A percentile compares a stretch with the other conserved stretches of the same genome.
phyloP scores from a whole-genome alignment of 176 grass and related monocot genomes.

The Panicum miliaceum region DNA sequence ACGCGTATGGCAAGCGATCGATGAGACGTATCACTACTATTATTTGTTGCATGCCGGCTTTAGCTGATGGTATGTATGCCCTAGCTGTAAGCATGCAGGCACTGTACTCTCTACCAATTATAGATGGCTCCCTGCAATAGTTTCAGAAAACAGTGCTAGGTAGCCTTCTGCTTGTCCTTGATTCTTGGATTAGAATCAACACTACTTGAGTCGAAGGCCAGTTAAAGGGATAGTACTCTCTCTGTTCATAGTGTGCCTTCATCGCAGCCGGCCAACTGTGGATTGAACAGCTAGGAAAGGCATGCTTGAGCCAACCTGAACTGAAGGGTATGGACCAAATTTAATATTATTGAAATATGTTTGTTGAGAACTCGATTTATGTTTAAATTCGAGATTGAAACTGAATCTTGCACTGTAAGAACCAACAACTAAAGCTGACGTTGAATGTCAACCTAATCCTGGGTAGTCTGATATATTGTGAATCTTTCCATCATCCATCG shows the following conservation, averaged over 20 bases:
- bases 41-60: not conserved
- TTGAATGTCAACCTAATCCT: too few relatives aligned
- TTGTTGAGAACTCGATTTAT: too few relatives aligned
- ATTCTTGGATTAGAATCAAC: constrained; percentile 32
- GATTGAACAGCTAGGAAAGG: not conserved
- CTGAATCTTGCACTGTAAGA: too few relatives aligned
- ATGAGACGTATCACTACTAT: not conserved
- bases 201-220: not conserved
- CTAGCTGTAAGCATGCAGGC: not conserved
- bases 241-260: not conserved
- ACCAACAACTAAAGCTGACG: too few relatives aligned
- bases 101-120: not conserved
- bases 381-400: too few relatives aligned
- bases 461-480: too few relatives aligned
- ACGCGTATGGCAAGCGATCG: not conserved
- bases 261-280: not conserved
- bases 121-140: not conserved
- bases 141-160: not conserved
- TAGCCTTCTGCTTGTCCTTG: not conserved
- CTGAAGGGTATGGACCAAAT: not conserved
- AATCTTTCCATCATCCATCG: not conserved
- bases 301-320: not conserved
- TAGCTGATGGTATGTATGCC: constrained; percentile 16
- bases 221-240: not conserved
- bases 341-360: too few relatives aligned